Conservation (phyloP, 176 grass and related monocot genomes). For the Olyra latifolia region DNA sequence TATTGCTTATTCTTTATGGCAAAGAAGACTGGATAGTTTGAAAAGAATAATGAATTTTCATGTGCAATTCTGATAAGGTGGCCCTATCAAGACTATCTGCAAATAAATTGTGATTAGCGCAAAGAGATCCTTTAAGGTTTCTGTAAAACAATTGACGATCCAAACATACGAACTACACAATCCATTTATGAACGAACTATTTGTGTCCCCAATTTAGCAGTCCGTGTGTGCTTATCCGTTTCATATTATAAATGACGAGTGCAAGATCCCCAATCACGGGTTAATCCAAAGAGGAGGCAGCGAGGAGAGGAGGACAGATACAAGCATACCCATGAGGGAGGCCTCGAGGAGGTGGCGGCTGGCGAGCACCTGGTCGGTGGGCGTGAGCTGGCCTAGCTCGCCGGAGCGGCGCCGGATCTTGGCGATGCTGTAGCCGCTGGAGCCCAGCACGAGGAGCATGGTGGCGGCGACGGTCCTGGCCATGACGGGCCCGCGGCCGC, state of each 20-base stretch:
- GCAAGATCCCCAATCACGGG: neutral
- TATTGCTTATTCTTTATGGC: neutral
- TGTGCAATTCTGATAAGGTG: neutral
- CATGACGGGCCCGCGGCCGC: conserved; percentile 55
- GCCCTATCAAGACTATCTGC: neutral
- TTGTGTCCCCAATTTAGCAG: neutral
- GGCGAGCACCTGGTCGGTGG: conserved; percentile 69
- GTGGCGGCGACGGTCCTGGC: conserved; percentile 58
- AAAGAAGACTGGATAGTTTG: neutral
- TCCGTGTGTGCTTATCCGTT: neutral
- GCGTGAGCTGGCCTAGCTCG: conserved; percentile 47
- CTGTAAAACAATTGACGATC: neutral
- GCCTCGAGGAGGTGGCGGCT: conserved; percentile 66
- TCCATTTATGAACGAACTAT: neutral
- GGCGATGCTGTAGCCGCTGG: conserved; percentile 51
- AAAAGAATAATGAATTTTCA: neutral
- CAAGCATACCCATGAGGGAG: conserved; percentile 56
- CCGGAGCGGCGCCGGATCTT: conserved; percentile 52
- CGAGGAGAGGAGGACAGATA: neutral
- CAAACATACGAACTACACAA: neutral
- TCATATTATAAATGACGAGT: neutral
- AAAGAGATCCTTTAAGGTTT: neutral
- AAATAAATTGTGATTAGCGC: neutral
- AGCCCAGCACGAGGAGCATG: conserved; percentile 51
- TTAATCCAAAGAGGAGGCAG: neutral